These are phyloP conservation scores for Cercospora nicotianae DNA, from an alignment of 2,329 filamentous ascomycete genomes.

Conservation along the genomic window DNA sequence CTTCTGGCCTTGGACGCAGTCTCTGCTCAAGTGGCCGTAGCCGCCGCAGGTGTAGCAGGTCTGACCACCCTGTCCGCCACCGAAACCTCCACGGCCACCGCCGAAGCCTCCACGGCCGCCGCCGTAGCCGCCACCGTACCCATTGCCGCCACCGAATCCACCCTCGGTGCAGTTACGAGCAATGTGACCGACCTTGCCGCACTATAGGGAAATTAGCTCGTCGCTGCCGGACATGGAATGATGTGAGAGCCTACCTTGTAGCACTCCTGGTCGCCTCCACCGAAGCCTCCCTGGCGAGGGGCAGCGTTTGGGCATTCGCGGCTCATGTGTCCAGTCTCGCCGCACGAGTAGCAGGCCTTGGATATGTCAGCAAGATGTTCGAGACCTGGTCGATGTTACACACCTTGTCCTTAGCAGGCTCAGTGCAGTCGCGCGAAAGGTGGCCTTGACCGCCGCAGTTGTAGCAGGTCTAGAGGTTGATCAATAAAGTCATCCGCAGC, in stretches of 20 bases:
- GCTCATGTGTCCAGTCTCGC: slow-evolving; percentile 83
- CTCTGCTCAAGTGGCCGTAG: slow-evolving; percentile 82
- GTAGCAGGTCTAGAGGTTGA: slow-evolving; percentile 43
- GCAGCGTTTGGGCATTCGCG: slow-evolving; percentile 69
- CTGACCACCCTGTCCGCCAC: slow-evolving; percentile 54
- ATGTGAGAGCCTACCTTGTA: slow-evolving; percentile 25
- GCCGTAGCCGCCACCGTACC: slow-evolving; percentile 45
- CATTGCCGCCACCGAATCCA: slow-evolving; percentile 52
- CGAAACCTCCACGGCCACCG: slow-evolving; percentile 51
- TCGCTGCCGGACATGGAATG: slow-evolving; percentile 36
- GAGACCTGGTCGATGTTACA: slow-evolving; percentile 41
- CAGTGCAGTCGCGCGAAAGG: slow-evolving; percentile 79
- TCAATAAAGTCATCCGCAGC: slow-evolving; percentile 39
- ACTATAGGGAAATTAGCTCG: slow-evolving; percentile 78
- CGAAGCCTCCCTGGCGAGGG: slow-evolving; percentile 48
- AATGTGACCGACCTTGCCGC: slow-evolving; percentile 93
- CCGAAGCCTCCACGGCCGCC: slow-evolving; percentile 41
- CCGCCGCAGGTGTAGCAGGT: slow-evolving; percentile 99
- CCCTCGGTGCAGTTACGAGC: slow-evolving; percentile 82
- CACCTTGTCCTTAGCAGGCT: slow-evolving; percentile 80
- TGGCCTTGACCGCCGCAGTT: slow-evolving; percentile 52
- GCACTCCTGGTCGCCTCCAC: slow-evolving; percentile 53
- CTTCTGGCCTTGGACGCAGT: slow-evolving; percentile 98
- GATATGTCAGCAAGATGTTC: slow-evolving; percentile 33
- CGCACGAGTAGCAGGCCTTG: slow-evolving; percentile 61